phyloP scores from a whole-genome alignment of 352 stramenopile genomes.

The Globisporangium lucens region DNA sequence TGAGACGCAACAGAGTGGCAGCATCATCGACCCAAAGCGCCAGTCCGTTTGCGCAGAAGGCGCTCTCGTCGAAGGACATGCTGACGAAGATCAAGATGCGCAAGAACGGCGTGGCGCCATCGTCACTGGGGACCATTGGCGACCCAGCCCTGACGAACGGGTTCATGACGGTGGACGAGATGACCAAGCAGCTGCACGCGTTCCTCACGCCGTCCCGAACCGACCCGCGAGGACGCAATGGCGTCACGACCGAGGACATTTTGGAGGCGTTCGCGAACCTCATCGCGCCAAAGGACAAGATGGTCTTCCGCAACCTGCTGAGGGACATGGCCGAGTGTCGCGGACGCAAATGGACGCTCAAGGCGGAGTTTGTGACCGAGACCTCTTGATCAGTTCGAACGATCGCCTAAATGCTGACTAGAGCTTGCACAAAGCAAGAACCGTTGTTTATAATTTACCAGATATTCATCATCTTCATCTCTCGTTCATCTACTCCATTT shows the following conservation, averaged over 20 bases:
- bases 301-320: constrained; percentile 83
- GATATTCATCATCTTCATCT: not conserved
- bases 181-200: constrained; percentile 72
- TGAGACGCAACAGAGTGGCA: not conserved
- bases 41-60: constrained; percentile 31
- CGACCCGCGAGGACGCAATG: constrained; percentile 27
- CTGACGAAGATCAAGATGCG: constrained; percentile 60
- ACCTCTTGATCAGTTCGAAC: not conserved
- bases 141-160: constrained; percentile 15
- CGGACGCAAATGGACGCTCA: constrained; percentile 70
- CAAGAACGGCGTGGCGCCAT: constrained; percentile 31
- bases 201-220: constrained; percentile 55
- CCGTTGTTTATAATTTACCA: not conserved
- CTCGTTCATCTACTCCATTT: not conserved
- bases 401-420: not conserved
- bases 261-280: constrained; percentile 85
- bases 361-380: constrained; percentile 41
- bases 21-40: constrained; percentile 1
- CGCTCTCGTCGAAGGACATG: constrained; percentile 64
- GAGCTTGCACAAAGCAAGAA: not conserved
- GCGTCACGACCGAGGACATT: constrained; percentile 88
- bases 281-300: constrained; percentile 83
- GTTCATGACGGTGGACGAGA: constrained; percentile 51
- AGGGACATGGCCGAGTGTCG: constrained; percentile 77
- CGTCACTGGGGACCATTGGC: not conserved